These are phyloP conservation scores for Rhodamnia rubescens DNA, from an alignment of 345 rosid species.

Conservation along the genomic window DNA sequence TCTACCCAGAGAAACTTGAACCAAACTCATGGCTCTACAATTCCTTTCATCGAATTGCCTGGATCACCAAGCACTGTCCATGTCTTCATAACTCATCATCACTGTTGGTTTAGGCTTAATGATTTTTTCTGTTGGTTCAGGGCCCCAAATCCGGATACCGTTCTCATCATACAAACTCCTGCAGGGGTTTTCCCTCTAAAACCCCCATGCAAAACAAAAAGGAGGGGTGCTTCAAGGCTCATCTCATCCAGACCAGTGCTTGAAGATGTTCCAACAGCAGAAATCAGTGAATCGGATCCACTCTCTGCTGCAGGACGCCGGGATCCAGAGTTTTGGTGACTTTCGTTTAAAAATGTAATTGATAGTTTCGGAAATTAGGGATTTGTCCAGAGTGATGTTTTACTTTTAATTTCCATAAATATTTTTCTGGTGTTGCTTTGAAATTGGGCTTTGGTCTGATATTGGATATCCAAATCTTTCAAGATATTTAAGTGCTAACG, in stretches of 20 bases:
- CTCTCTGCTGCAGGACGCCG: slow-evolving; percentile 81
- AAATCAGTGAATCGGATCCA: slow-evolving; percentile 29
- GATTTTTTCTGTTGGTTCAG: slow-evolving; percentile 25
- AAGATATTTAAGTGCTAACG: no score
- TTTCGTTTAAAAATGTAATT: no score
- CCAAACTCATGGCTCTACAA: neutral
- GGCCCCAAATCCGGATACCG: slow-evolving; percentile 84
- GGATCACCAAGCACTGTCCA: neutral
- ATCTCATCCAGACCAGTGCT: slow-evolving; percentile 46
- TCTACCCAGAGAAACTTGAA: neutral
- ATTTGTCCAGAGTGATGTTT: no score
- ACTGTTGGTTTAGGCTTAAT: neutral
- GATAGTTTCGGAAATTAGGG: no score
- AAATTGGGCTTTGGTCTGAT: no score
- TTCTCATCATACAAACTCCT: slow-evolving; percentile 80
- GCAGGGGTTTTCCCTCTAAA: slow-evolving; percentile 67
- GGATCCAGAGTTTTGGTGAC: no score
- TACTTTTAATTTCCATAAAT: no score
- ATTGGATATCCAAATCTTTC: no score
- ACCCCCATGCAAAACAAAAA: slow-evolving; percentile 55
- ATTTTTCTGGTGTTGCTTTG: no score
- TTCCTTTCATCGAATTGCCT: neutral
- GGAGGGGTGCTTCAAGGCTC: slow-evolving; percentile 65
- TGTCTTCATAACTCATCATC: neutral
- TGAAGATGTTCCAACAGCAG: slow-evolving; percentile 40